These are phyloP conservation scores for Dendrostoma leiphaemia DNA, from an alignment of 2,329 filamentous ascomycete species.

Conservation along the genomic window DNA sequence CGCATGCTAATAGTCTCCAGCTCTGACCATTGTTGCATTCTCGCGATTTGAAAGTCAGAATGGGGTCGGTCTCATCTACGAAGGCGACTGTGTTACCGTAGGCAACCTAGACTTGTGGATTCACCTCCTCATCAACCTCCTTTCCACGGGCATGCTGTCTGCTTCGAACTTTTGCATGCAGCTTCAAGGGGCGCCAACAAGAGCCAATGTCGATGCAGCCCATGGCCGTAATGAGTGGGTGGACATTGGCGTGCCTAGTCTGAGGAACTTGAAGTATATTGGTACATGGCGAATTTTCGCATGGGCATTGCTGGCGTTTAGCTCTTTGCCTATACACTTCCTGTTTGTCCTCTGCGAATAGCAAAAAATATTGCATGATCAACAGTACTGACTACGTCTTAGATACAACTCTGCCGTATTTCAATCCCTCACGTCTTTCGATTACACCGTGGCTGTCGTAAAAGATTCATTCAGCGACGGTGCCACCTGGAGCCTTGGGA, in stretches of 20 bases:
- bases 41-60: conserved; percentile 18
- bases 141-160: conserved; percentile 30
- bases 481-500: not conserved
- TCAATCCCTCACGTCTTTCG: conserved; percentile 13
- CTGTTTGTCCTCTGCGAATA: conserved; percentile 7
- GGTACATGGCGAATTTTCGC: conserved; percentile 1
- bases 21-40: conserved; percentile 23
- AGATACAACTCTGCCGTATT: conserved; percentile 20
- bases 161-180: conserved; percentile 38
- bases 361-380: not conserved
- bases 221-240: conserved; percentile 13
- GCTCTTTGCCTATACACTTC: conserved; percentile 20
- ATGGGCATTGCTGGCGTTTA: conserved; percentile 14
- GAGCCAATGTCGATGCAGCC: conserved; percentile 27
- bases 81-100: conserved; percentile 24
- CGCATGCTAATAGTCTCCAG: too few relatives aligned
- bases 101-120: conserved; percentile 21
- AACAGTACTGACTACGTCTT: too few relatives aligned
- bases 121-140: conserved; percentile 30
- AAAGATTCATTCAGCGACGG: conserved; percentile 1
- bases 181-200: conserved; percentile 30
- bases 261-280: conserved; percentile 15
- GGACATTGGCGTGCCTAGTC: conserved; percentile 19
- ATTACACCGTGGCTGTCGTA: conserved; percentile 15
- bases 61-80: conserved; percentile 26